Percentiles rank a stretch among this genome's conserved stretches.
These are phyloP conservation scores for Penicillium salamii DNA, from an alignment of 495 filamentous ascomycete genomes.

Conservation along the genomic window DNA sequence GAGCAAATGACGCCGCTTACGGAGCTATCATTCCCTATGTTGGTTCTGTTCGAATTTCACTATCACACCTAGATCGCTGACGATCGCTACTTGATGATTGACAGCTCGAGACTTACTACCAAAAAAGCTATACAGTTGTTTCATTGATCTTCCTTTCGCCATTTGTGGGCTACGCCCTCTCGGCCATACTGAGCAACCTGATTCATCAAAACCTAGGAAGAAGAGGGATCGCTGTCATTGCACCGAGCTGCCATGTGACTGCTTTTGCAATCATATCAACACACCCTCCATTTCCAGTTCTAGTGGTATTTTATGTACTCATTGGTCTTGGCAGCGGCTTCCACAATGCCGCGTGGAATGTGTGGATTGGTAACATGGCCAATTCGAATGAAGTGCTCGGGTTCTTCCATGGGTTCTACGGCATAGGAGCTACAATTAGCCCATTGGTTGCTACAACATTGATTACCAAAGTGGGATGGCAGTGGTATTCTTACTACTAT, in stretches of 20 bases:
- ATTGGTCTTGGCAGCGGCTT: constrained; percentile 57
- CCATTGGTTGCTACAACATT: constrained; percentile 56
- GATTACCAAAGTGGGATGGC: constrained; percentile 44
- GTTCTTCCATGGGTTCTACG: constrained; percentile 56
- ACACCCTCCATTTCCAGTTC: constrained; percentile 57
- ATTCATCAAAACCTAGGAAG: constrained; percentile 62
- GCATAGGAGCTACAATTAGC: constrained; percentile 52
- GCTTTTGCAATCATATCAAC: constrained; percentile 53
- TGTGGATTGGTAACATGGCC: constrained; percentile 56
- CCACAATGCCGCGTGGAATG: constrained; percentile 59
- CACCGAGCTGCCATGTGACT: constrained; percentile 57
- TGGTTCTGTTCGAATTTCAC: neutral
- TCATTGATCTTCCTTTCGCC: constrained; percentile 61
- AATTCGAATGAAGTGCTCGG: constrained; percentile 56
- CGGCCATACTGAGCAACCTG: constrained; percentile 50
- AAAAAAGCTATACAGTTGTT: constrained; percentile 50
- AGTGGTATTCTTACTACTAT: constrained; percentile 61
- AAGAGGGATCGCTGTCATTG: constrained; percentile 66
- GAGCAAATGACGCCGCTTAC: constrained; percentile 71
- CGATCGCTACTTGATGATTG: neutral
- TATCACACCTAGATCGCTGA: neutral
- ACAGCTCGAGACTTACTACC: constrained; percentile 56
- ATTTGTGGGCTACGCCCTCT: constrained; percentile 50
- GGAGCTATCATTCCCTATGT: constrained; percentile 56
- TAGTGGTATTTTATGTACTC: constrained; percentile 52